Conservation (phyloP, 495 filamentous ascomycete species). For the Aspergillus incahuasiensis region DNA sequence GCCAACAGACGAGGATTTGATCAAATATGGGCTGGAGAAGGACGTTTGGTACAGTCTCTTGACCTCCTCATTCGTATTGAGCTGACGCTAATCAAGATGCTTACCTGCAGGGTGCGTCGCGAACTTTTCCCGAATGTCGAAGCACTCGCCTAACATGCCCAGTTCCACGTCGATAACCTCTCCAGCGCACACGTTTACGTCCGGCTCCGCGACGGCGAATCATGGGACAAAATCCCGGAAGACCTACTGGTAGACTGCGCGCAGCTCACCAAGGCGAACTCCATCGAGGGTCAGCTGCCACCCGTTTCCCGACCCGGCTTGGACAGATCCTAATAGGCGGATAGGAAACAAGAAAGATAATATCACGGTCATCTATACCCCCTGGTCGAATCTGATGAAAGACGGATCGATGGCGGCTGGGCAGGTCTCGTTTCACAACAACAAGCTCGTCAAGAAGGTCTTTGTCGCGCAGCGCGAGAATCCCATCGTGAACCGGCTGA, state of each 20-base stretch:
- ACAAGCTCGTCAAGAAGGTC: slow-evolving; percentile 73
- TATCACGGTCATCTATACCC: slow-evolving; percentile 92
- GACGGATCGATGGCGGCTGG: slow-evolving; percentile 94
- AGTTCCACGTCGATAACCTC: slow-evolving; percentile 98
- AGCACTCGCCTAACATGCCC: slow-evolving; percentile 17
- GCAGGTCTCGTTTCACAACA: slow-evolving; percentile 92
- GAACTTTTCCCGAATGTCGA: not conserved
- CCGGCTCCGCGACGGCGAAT: slow-evolving; percentile 71
- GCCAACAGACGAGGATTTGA: slow-evolving; percentile 83
- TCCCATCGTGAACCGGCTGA: slow-evolving; percentile 86
- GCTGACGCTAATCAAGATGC: slow-evolving; percentile 3
- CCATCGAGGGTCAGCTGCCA: slow-evolving; percentile 71
- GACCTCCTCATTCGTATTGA: not conserved
- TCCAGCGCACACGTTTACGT: slow-evolving; percentile 96
- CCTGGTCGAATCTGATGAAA: slow-evolving; percentile 95
- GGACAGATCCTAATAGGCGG: not conserved
- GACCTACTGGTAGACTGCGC: slow-evolving; percentile 80
- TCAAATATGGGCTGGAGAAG: slow-evolving; percentile 86
- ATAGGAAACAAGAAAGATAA: slow-evolving; percentile 97
- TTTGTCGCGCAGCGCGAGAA: slow-evolving; percentile 76
- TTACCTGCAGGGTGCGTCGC: slow-evolving; percentile 33
- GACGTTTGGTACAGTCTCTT: slow-evolving; percentile 74
- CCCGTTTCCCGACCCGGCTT: not conserved
- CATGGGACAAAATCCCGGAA: slow-evolving; percentile 77
- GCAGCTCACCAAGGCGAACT: slow-evolving; percentile 97